phyloP scores from a whole-genome alignment of 768 basidiomycete species.

The Boletus pseudo-olivaceus region DNA sequence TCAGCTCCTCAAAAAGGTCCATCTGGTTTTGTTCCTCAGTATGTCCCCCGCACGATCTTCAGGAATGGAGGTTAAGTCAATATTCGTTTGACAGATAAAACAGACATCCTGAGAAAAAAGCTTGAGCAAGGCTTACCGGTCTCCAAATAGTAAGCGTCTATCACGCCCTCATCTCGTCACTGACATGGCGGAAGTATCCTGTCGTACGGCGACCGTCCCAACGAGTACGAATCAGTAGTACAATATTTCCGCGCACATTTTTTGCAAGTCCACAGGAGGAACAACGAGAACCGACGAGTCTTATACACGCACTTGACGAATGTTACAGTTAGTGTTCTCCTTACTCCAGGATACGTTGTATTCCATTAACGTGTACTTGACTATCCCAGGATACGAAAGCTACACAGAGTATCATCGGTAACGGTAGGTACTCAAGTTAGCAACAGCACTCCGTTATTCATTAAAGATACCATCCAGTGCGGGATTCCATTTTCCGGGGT shows the following conservation, averaged over 20 bases:
- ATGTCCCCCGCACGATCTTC: constrained; percentile 20
- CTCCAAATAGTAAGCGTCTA: constrained; percentile 66
- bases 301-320: constrained; percentile 80
- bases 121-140: constrained; percentile 66
- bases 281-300: constrained; percentile 77
- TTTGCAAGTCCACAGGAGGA: constrained; percentile 71
- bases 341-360: neutral
- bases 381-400: constrained; percentile 68
- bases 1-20: constrained; percentile 67
- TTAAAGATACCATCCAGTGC: constrained; percentile 40
- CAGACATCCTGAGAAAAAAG: constrained; percentile 72
- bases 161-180: neutral
- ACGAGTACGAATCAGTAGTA: constrained; percentile 77
- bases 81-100: constrained; percentile 52
- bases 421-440: constrained; percentile 46
- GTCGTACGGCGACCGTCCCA: constrained; percentile 76
- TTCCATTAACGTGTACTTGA: constrained; percentile 4
- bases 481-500: constrained; percentile 73
- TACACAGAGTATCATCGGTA: constrained; percentile 79
- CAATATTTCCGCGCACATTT: constrained; percentile 89
- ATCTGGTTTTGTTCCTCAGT: constrained; percentile 58
- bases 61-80: neutral
- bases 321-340: constrained; percentile 54
- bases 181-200: constrained; percentile 53
- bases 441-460: neutral